Conservation (phyloP, 179 eudicot species). For the Drosera spatulata region DNA sequence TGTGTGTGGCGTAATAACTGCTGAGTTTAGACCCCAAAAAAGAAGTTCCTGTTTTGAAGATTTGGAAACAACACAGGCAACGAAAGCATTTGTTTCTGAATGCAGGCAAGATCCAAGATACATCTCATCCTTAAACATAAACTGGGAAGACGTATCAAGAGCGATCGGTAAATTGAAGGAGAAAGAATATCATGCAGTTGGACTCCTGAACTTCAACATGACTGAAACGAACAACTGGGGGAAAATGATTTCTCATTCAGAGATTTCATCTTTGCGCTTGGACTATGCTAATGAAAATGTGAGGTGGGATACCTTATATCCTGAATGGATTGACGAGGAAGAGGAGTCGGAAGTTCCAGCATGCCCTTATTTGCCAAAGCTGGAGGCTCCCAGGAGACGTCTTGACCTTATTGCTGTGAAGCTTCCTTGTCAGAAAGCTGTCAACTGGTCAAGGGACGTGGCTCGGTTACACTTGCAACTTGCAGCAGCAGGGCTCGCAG, state of each 20-base stretch:
- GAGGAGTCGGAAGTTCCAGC: constrained; percentile 45
- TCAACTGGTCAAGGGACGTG: constrained; percentile 77
- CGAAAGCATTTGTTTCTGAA: no score
- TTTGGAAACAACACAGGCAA: no score
- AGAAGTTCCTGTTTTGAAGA: no score
- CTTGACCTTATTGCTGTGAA: constrained; percentile 37
- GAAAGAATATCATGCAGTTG: constrained; percentile 39
- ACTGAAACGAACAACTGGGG: constrained; percentile 31
- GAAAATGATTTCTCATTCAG: constrained; percentile 26
- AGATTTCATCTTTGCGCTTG: constrained; percentile 25
- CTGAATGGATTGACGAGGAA: constrained; percentile 73
- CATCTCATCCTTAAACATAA: constrained; percentile 20
- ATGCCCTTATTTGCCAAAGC: background rate
- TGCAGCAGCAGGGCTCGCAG: constrained; percentile 57
- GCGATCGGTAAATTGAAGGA: constrained; percentile 20
- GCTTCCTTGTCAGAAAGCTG: constrained; percentile 10
- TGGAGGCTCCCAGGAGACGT: constrained; percentile 25
- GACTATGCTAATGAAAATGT: constrained; percentile 23
- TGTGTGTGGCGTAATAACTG: no score
- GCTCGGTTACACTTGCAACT: constrained; percentile 79
- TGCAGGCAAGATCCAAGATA: constrained; percentile 23
- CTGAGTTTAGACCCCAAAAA: no score
- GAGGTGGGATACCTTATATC: constrained; percentile 51
- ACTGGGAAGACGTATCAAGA: constrained; percentile 29
- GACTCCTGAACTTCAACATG: constrained; percentile 38